Evolutionary conservation across 1,284 basidiomycete species (phyloP), one percentile per base, ranked within the genome.

Genomic region (Bjerkandera adusta): DNA sequence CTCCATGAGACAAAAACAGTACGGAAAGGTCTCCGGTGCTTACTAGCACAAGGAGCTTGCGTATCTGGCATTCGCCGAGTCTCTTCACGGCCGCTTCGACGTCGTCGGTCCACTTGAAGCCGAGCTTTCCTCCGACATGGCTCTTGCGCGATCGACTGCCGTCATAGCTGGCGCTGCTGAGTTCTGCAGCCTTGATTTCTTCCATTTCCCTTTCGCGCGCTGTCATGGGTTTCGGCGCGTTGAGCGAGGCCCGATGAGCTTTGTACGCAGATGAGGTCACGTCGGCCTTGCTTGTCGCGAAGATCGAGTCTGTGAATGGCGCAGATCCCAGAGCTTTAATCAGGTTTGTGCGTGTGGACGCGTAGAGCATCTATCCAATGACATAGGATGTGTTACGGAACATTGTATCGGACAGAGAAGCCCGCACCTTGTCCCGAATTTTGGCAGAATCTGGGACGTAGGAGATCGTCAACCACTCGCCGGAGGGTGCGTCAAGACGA

Each of bases 341-440:
- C 16, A 95, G 73, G 5, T 85, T 79, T 21, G 76, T 73, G 42
- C 91, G 81, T 1, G 86, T 85, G 1, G 91, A 87, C n/a, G 92
- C 92, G 64, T 95, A 94, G 22, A 96, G 72, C 92, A 95, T 96
- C 88, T 96, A 34, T 33, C 22, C 3, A 29, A 13, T 16, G 11
- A 4, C 20, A n/a, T 12, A 34, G 15, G 13, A 13, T 38, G 27
- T 15, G 20, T 40, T 15, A 38, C 12, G 15, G 18, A 42, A 27
- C 11, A 10, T 15, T 33, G 1, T 10, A 13, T 20, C 13, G 5
- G 4, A 32, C 26, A 21, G 8, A 22, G 18, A 13, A 22, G 3
- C 48, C 38, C 62, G 45, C 56, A 83, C 89, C 78, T 91, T 91
- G 66, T 89, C 82, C 62, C 85, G 73, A 46, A 90, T 76, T 65